phyloP scores from a whole-genome alignment of 169 alveolate species.

The Theileria luwenshuni region DNA sequence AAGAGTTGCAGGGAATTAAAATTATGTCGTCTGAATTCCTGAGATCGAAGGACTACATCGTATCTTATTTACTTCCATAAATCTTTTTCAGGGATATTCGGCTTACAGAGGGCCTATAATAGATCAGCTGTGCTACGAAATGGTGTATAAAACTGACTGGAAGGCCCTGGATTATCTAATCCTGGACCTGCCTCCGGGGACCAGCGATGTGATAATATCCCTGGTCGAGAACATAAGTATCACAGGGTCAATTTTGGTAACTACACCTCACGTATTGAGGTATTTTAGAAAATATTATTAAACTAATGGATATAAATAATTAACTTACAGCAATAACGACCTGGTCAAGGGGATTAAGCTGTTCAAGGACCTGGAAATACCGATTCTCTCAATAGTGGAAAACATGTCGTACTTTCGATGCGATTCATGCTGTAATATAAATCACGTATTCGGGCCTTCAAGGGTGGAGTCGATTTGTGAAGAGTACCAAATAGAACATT shows the following conservation, averaged over 20 bases:
- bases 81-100: conserved; percentile 67
- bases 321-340: conserved; percentile 87
- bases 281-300: conserved; percentile 82
- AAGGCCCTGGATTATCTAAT: conserved; percentile 96
- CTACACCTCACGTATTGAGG: conserved; percentile 81
- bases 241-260: conserved; percentile 80
- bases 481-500: conserved; percentile 20
- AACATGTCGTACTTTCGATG: conserved; percentile 94
- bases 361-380: conserved; percentile 90
- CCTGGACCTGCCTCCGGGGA: conserved; percentile 99
- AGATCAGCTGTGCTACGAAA: conserved; percentile 88
- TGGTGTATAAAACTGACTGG: conserved; percentile 93
- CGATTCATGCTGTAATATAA: conserved; percentile 35
- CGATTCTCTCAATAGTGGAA: conserved; percentile 91
- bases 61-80: conserved; percentile 30
- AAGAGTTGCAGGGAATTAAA: conserved; percentile 65
- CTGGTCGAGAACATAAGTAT: conserved; percentile 89
- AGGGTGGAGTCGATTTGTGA: conserved; percentile 14
- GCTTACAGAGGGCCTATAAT: conserved; percentile 95
- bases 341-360: conserved; percentile 92
- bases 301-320: conserved; percentile 79
- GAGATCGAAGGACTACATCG: conserved; percentile 28
- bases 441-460: conserved; percentile 42
- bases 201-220: conserved; percentile 97
- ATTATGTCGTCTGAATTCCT: conserved; percentile 71